Conservation (phyloP, 169 alveolate species). For the Pseudocohnilembus persalinus region DNA sequence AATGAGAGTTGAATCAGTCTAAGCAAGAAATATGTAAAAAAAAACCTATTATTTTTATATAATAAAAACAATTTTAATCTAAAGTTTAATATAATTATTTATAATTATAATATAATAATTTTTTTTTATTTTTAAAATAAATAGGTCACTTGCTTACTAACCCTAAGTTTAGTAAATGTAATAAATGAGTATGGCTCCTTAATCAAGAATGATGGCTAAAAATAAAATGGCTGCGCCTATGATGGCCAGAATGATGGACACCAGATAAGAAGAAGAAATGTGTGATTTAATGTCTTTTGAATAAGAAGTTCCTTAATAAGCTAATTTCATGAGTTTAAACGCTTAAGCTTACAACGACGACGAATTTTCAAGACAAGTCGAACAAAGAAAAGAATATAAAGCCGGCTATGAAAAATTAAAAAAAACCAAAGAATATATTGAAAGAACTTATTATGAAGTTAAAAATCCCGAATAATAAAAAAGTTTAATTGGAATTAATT, state of each 20-base stretch:
- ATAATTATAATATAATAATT: too few relatives aligned
- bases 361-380: background rate
- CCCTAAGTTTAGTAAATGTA: too few relatives aligned
- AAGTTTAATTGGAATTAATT: conserved; percentile 41
- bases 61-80: too few relatives aligned
- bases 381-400: conserved; percentile 20
- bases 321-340: too few relatives aligned
- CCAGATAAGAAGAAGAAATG: background rate
- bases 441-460: conserved; percentile 61
- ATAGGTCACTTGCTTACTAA: too few relatives aligned
- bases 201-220: background rate
- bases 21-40: too few relatives aligned
- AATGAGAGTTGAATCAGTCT: background rate
- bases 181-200: too few relatives aligned
- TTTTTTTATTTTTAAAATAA: too few relatives aligned
- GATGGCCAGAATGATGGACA: conserved; percentile 32
- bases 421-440: conserved; percentile 70
- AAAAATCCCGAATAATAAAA: conserved; percentile 12
- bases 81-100: too few relatives aligned
- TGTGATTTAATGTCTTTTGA: background rate
- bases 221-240: too few relatives aligned
- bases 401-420: conserved; percentile 50
- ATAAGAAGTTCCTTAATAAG: too few relatives aligned
- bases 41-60: too few relatives aligned
- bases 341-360: background rate